A percentile compares a stretch with the other conserved stretches of the same genome.
Evolutionary conservation across 208 protist genomes (phyloP).

Genomic region (Herpetomonas tarakana): DNA sequence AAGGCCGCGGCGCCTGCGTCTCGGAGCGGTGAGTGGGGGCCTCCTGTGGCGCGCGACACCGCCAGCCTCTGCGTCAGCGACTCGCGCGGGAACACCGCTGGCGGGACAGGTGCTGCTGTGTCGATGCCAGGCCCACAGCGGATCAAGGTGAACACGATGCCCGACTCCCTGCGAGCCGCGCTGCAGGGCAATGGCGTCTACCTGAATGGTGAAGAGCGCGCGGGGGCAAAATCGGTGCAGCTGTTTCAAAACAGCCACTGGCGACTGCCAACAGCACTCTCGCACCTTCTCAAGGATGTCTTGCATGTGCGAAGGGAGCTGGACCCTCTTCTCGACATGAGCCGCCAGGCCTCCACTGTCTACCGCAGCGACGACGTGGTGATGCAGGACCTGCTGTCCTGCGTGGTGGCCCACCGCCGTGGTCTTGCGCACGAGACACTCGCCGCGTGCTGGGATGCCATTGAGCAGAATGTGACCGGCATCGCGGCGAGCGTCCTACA

Average conservation of each 20-base stretch:
- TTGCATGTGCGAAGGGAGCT: slow-evolving; percentile 37
- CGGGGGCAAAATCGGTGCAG: slow-evolving; percentile 23
- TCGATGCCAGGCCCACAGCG: slow-evolving; percentile 1
- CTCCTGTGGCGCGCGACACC: too few species aligned
- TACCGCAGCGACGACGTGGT: slow-evolving; percentile 26
- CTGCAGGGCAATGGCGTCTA: slow-evolving; percentile 23
- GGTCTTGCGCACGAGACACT: slow-evolving; percentile 31
- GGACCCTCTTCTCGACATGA: slow-evolving; percentile 19
- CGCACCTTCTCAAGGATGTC: slow-evolving; percentile 14
- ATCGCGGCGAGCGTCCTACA: slow-evolving; percentile 54
- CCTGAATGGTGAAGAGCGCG: slow-evolving; percentile 10
- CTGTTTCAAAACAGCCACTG: slow-evolving; percentile 32
- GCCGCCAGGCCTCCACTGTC: slow-evolving; percentile 12
- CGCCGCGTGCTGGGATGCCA: slow-evolving; percentile 44
- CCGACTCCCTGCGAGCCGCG: slow-evolving; percentile 24
- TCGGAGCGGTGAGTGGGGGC: too few species aligned
- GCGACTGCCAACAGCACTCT: background rate
- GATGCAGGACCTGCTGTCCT: slow-evolving; percentile 46
- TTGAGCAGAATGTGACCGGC: slow-evolving; percentile 35
- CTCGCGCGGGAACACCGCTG: background rate
- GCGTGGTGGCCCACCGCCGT: slow-evolving; percentile 50
- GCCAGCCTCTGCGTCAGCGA: background rate
- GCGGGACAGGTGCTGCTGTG: background rate
- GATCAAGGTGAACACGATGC: slow-evolving; percentile 40
- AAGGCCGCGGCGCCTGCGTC: too few species aligned